Percentiles rank a stretch among this genome's conserved stretches.
Conservation (phyloP, 129 eudicot genomes). For the Chrysanthemum seticuspe region DNA sequence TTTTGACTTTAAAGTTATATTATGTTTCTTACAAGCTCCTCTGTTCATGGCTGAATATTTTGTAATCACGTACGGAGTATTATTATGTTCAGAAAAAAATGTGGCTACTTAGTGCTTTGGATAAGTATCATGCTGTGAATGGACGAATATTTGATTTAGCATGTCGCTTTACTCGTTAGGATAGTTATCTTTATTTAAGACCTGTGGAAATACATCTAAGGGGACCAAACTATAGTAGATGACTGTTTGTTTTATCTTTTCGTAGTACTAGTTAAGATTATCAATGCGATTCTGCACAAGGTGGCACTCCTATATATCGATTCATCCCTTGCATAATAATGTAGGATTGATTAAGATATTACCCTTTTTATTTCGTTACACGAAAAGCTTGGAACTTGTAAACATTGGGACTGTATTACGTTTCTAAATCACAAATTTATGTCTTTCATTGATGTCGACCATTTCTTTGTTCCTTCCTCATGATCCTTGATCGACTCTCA, state of each 20-base stretch:
- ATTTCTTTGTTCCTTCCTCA: too few species aligned
- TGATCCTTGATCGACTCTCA: too few species aligned
- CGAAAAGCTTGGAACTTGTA: neutral
- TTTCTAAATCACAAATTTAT: neutral
- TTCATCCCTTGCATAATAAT: neutral
- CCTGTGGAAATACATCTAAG: neutral
- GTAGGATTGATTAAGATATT: neutral
- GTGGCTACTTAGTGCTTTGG: neutral
- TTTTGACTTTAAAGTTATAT: neutral
- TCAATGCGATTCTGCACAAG: neutral
- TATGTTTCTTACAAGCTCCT: neutral
- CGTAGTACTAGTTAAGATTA: neutral
- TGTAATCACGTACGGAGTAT: neutral
- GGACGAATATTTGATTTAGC: neutral
- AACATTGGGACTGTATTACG: slow-evolving; percentile 3
- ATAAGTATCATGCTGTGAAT: neutral
- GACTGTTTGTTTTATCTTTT: neutral
- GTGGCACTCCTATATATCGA: neutral
- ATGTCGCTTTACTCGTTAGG: slow-evolving; percentile 1
- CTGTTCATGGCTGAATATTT: neutral
- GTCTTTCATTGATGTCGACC: too few species aligned
- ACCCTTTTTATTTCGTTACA: neutral
- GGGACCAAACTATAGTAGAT: neutral
- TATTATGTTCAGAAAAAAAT: neutral
- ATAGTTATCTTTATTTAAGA: neutral